Evolutionary conservation across 2,329 filamentous ascomycete species (phyloP), one percentile per base, ranked within the genome.

Genomic region (Passalora sequoiae): DNA sequence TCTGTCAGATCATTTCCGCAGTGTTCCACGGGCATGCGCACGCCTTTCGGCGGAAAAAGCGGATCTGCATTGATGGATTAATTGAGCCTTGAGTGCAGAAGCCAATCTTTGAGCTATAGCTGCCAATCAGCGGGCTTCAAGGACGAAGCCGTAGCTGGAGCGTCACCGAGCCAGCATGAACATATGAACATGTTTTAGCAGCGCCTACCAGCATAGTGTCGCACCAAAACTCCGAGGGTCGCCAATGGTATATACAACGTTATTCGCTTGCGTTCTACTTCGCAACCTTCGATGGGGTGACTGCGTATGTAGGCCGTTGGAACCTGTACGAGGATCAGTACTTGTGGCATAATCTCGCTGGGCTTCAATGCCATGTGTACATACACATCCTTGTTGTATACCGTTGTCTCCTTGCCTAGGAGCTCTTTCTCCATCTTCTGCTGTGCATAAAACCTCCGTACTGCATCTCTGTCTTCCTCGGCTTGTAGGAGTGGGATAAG

Each of bases 391-490:
- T 78, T 82, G 72, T 97, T 79, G 73, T 96, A 98, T 38, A 94
- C 77, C 72, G 84, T 86, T 40, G 78, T 80, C 68, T 91, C 85
- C 53, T 83, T 81, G 44, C 92, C 92, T 58, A 97, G 64, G 54
- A 98, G 72, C 69, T 89, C 84, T 78, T 89, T 88, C 78, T 97
- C 92, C 55, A 92, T 79, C 55, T 81, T 83, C 77, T 88, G 81
- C 68, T 94, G 87, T 46, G 92, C 92, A 55, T 84, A 78, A 68
- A 91, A 79, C 63, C 91, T 77, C 56, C 92, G 80, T 52, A 95
- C 89, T 66, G 91, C 84, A 70, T 98, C 92, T 49, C 92, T 84
- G 73, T 98, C 92, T 69, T 95, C 89, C 66, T 98, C 92, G 44
- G 92, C 92, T 67, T 97, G 91, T 53, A 98, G 80, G 52, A 95